Evolutionary conservation across 177 flowering plant genomes (phyloP), one percentile per base, ranked within the genome.

Genomic region (Vitis hybrid): DNA sequence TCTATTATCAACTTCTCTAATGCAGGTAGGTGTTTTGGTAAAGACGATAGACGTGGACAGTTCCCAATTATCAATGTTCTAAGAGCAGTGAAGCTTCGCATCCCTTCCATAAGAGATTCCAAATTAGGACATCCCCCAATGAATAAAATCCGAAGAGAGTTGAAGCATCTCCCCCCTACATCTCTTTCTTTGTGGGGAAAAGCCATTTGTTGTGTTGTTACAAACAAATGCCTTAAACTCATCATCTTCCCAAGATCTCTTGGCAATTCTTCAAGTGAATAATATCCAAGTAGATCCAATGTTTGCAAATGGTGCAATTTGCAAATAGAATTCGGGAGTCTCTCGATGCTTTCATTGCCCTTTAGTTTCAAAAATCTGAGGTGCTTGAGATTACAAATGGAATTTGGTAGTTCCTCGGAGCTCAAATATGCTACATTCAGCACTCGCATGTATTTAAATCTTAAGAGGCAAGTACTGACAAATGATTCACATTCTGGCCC

Each of bases 331-430:
- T 56, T 56, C 10, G 27, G 30, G 27, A 56, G 60, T 56, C 1
- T 15, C n/a, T 16, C 1, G 27, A 56, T 12, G 24, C 3, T 56
- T 0, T 4, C 0, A 56, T 56, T 56, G 1, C 0, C 0, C 0
- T 1, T 21, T 19, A 19, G 21, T 0, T 1, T 1, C 21, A 19
- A 19, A 19, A 0, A 19, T 19, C 40, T 35, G 40, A 35, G 40
- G 40, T 4, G 40, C 40, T 35, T 35, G 40, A 35, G 40, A 35
- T 35, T 18, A 11, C 60, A 8, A 56, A n/a, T 18, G 15, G 15
- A 56, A 56, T 14, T 16, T 6, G 60, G 11, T 11, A 56, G 11
- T 24, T 5, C 60, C 21, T 56, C 60, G 11, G 0, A 56, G 27
- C 19, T 6, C 19, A 2, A 16, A 6, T 6, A 0, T 4, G 0